Percentiles rank a stretch among this genome's conserved stretches.
These are phyloP conservation scores for Colletotrichum sp. DNA, from an alignment of 2,329 filamentous ascomycete genomes.

Conservation along the genomic window DNA sequence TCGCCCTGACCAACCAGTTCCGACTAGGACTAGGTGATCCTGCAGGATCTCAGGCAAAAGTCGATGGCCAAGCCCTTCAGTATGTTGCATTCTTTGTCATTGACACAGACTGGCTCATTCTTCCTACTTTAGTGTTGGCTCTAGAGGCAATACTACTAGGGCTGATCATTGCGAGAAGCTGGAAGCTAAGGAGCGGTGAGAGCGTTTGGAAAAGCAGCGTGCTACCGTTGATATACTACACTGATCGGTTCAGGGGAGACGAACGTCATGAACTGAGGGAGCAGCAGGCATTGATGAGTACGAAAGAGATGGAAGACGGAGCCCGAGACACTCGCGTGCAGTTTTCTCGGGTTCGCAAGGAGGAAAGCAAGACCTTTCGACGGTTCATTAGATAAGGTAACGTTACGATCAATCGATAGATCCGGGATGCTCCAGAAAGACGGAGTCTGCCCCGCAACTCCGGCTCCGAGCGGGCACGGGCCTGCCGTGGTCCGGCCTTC, in stretches of 20 bases:
- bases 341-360: background rate
- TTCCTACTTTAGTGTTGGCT: background rate
- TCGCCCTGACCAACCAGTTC: background rate
- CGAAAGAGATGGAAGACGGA: background rate
- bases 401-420: no score
- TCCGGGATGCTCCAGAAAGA: no score
- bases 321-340: background rate
- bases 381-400: background rate
- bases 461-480: no score
- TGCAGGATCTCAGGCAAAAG: background rate
- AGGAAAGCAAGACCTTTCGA: background rate
- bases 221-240: background rate
- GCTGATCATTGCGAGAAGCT: background rate
- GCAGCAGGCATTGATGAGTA: background rate
- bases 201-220: background rate
- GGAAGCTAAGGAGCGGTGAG: background rate
- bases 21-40: background rate
- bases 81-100: background rate
- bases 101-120: background rate
- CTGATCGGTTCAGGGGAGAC: background rate
- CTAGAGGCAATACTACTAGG: background rate
- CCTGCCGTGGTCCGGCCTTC: no score
- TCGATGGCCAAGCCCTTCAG: background rate
- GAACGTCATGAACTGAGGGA: fast-evolving
- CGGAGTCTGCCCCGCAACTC: no score